phyloP scores from a whole-genome alignment of 257 asterid genomes.

The Solanum virginianum region DNA sequence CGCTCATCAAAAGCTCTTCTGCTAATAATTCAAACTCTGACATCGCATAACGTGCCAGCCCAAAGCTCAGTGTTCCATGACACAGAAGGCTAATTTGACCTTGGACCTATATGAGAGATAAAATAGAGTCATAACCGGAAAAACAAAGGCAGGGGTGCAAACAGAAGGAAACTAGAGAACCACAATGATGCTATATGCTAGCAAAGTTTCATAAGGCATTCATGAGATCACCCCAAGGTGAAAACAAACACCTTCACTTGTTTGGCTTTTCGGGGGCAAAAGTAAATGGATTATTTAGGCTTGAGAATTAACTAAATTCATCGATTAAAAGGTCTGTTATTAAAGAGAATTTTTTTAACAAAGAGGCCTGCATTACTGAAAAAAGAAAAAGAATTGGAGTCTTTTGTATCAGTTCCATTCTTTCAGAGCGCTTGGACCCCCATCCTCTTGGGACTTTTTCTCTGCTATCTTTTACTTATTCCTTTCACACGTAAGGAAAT shows the following conservation, averaged over 20 bases:
- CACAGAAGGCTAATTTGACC: conserved; percentile 86
- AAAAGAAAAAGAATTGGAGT: background rate
- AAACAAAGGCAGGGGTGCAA: background rate
- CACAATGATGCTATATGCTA: background rate
- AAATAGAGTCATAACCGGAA: conserved; percentile 6
- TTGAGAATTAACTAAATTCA: background rate
- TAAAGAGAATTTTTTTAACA: background rate
- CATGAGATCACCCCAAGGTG: background rate
- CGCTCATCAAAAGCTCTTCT: conserved; percentile 96
- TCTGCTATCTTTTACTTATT: background rate
- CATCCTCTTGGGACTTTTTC: background rate
- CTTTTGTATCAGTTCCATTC: background rate
- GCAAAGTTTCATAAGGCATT: background rate
- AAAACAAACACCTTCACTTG: background rate
- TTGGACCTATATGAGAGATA: conserved; percentile 55
- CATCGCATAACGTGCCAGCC: conserved; percentile 86
- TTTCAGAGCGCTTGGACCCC: background rate
- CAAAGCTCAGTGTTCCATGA: conserved; percentile 81
- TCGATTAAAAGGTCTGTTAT: background rate
- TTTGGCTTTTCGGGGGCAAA: background rate
- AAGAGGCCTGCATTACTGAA: background rate
- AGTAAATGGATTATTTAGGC: background rate
- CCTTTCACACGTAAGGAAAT: background rate
- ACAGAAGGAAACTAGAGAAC: background rate
- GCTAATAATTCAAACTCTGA: conserved; percentile 96